Base-by-base conservation (phyloP, 1,284 basidiomycete species). In the Schizophyllum commune region DNA sequence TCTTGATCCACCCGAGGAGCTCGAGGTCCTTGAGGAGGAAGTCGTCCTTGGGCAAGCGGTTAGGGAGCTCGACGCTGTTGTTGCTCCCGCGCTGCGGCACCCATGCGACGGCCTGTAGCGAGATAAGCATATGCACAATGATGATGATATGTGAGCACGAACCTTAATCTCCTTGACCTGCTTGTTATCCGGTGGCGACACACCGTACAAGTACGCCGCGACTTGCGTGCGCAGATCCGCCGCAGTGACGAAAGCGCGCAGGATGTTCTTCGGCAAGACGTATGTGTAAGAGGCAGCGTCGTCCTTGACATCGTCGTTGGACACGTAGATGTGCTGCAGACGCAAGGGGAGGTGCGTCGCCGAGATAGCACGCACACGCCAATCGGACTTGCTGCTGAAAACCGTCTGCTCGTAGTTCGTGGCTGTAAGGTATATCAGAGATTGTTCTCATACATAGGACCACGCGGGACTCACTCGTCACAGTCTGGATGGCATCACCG, bases 321-420 rank as follows among this genome's bases (percentile, higher is more conserved):
- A 97, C 52, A 99, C 97, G 73, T 98, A 98, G 73, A 98, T 96
- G 73, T 99, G 95, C 74, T 98, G 96, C 63, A 98, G 83, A 71
- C 97, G 93, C 58, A 99, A 87, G 17, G 96, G 89, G 64, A 99
- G 83, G 75, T 99, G 96, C 53, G 96, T 99, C 0, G 97, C 92
- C 5, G 92, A 94, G 67, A 98, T 96, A 17, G 96, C 96, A 63
- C 96, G 89, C 20, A 97, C 91, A 68, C 97, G 92, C 97, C 97
- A 99, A 74, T 99, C 97, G 13, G 96, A 98, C 80, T 99, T 99
- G 79, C 91, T 94, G 72, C 92, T 95, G 78, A 99, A 99, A 22
- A 94, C 91, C 71, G 95, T 91, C 71, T 97, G 94, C 75, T 98
- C 97, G 74, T 99, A 99, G 73, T 94, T 96, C 62, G 96, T 98